Percentiles rank a stretch among this genome's conserved stretches.
Evolutionary conservation across 768 basidiomycete species (phyloP).

Genomic region (Boletus bicolor): DNA sequence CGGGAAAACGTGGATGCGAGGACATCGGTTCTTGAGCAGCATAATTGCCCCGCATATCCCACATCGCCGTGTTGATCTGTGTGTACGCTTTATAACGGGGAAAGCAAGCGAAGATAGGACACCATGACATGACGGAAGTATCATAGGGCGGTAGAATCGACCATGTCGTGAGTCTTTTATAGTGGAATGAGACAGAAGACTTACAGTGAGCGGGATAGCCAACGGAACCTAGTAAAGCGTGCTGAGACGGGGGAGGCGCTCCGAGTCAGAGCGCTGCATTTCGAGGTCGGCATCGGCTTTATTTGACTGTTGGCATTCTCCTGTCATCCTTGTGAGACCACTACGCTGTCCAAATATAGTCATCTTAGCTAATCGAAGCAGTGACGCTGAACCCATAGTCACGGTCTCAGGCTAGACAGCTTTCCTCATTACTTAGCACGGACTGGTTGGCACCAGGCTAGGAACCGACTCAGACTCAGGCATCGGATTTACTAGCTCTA

Average conservation of each 20-base stretch:
- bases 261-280: conserved; percentile 15
- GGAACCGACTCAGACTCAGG: neutral
- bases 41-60: conserved; percentile 24
- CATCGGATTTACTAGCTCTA: neutral
- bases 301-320: conserved; percentile 24
- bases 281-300: conserved; percentile 24
- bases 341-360: conserved; percentile 17
- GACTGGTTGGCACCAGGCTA: too few relatives aligned
- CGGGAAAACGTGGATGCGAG: conserved; percentile 11
- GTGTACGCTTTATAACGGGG: conserved; percentile 35
- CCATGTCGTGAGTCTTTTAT: conserved; percentile 23
- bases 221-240: conserved; percentile 26
- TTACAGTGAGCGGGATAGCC: conserved; percentile 20
- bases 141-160: conserved; percentile 4
- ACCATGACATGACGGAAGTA: conserved; percentile 28
- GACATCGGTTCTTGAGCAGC: conserved; percentile 12
- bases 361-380: conserved; percentile 18
- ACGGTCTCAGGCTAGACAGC: too few relatives aligned
- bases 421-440: too few relatives aligned
- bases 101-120: conserved; percentile 29
- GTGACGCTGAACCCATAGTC: neutral
- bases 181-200: conserved; percentile 13
- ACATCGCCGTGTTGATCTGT: conserved; percentile 30
- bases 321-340: conserved; percentile 4
- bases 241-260: conserved; percentile 15